Evolutionary conservation across 306 rosid genomes (phyloP).

Genomic region (Cucumis cinereus): DNA sequence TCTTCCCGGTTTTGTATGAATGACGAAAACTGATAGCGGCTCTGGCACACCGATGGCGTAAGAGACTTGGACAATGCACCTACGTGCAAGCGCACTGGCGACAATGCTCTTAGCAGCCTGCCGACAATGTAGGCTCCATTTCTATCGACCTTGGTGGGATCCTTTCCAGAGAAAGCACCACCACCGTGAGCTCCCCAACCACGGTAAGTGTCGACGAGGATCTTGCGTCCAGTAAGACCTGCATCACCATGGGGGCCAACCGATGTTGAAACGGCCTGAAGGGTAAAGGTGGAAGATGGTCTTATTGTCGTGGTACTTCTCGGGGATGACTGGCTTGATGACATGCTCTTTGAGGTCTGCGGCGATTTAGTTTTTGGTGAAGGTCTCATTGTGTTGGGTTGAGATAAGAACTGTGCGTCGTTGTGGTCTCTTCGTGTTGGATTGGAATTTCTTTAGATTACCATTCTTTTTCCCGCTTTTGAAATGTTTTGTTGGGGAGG

Average conservation of each 20-base stretch:
- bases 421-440: too few relatives aligned
- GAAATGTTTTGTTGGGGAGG: too few relatives aligned
- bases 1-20: slow-evolving; percentile 75
- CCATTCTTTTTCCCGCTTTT: too few relatives aligned
- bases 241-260: slow-evolving; percentile 99
- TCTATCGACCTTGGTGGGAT: slow-evolving; percentile 99
- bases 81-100: slow-evolving; percentile 86
- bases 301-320: slow-evolving; percentile 90
- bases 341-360: slow-evolving; percentile 94
- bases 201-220: slow-evolving; percentile 89
- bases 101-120: slow-evolving; percentile 99
- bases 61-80: slow-evolving; percentile 87
- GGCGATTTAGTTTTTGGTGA: slow-evolving; percentile 85
- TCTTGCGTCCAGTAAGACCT: slow-evolving; percentile 97
- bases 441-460: too few relatives aligned
- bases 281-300: slow-evolving; percentile 99
- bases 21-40: slow-evolving; percentile 79
- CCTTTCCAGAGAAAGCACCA: slow-evolving; percentile 99
- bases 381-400: slow-evolving; percentile 97
- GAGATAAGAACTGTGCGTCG: slow-evolving; percentile 98
- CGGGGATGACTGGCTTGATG: slow-evolving; percentile 88
- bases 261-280: slow-evolving; percentile 95
- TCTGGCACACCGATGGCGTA: slow-evolving; percentile 99
- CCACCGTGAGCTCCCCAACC: slow-evolving; percentile 99
- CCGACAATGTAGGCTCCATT: slow-evolving; percentile 94